Base-by-base conservation (phyloP, 306 rosid genomes). In the Abrus precatorius region DNA sequence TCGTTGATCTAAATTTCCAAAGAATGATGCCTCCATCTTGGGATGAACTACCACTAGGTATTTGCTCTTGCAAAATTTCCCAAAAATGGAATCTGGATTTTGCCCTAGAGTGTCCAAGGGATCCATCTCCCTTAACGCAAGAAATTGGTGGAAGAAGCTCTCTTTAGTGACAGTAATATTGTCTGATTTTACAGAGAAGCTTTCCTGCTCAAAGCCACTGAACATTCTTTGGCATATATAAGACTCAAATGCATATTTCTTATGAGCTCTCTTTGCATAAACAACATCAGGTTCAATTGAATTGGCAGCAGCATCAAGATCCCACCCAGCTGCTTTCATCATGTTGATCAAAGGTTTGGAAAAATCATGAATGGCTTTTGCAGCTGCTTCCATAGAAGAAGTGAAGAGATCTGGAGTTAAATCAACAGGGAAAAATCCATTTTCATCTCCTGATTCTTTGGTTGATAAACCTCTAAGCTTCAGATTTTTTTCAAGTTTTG, bases 291-390 rank as follows among this genome's bases (percentile, higher is more conserved):
- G 92, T 78, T 93, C 99, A 0, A 96, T 92, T 8, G 99, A 93
- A 87, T 86, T 87, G 47, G 99, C 98, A 28, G 99, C 99, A 62
- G 99, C 90, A 84, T 96, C 99, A 40, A 96, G 99, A 90, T 96
- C 98, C 99, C 99, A 96, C 55, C 97, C 98, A 75, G 99, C 98
- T 5, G 98, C 99, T 88, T 96, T 96, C 99, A 96, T 92, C 99
- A 96, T 96, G 88, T 93, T 96, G 78, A 96, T 96, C 87, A 96
- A 75, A 11, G 98, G 99, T 81, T 96, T 96, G n/a, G 97, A 92
- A 84, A 96, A 96, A 81, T 96, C 99, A 60, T 96, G 99, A 80
- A 93, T 92, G 59, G 99, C 97, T 87, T 90, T 93, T 3, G 91
- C 91, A 67, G 97, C 86, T 54, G 94, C 92, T 87, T 96, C 99